Conservation (phyloP, 139 green algal species). For the Volvox reticuliferus region DNA sequence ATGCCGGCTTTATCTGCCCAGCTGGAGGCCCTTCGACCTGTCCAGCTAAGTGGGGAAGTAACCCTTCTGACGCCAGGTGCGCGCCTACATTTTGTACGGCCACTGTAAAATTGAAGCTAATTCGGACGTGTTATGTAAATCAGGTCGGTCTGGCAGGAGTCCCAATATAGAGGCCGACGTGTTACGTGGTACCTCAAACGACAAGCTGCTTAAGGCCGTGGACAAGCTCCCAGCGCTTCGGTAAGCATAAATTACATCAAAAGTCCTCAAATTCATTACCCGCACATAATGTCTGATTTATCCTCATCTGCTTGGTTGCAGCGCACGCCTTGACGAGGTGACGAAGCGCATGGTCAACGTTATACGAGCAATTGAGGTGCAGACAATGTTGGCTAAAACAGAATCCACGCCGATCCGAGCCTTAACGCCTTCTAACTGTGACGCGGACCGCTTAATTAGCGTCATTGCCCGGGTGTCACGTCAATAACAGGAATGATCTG, state of each 20-base stretch:
- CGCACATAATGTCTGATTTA: no score
- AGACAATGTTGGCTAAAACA: neutral
- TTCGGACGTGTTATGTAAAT: no score
- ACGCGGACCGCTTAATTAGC: neutral
- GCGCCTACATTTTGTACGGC: no score
- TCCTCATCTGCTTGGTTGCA: neutral
- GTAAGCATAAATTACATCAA: neutral
- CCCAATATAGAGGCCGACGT: neutral
- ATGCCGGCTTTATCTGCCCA: neutral
- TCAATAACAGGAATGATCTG: neutral
- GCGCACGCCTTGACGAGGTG: conserved; percentile 41
- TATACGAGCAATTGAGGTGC: conserved; percentile 20
- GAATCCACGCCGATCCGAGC: conserved; percentile 4
- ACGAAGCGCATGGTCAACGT: conserved; percentile 28
- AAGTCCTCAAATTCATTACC: neutral
- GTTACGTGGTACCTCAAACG: neutral
- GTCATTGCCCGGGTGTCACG: conserved; percentile 3
- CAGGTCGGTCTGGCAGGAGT: no score
- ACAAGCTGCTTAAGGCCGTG: neutral
- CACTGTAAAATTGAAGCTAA: no score
- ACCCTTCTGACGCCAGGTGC: neutral
- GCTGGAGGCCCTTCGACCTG: neutral
- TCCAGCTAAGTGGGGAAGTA: neutral
- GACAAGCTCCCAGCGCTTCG: conserved; percentile 30
- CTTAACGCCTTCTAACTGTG: neutral